These are phyloP conservation scores for Ormosia emarginata DNA, from an alignment of 306 rosid species.

Conservation along the genomic window DNA sequence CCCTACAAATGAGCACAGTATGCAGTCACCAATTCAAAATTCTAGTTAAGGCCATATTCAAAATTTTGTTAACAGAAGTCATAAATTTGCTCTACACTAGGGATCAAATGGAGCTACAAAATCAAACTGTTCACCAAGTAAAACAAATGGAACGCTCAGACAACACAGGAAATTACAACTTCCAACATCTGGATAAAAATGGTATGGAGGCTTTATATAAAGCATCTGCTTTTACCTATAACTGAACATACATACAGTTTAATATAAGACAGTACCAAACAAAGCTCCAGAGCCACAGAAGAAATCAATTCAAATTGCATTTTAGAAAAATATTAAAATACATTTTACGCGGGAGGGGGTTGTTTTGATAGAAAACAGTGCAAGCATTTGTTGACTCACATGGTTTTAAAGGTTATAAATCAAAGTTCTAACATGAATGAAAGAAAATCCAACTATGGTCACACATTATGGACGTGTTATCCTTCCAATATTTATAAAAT, in stretches of 20 bases:
- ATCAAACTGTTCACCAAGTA: not conserved
- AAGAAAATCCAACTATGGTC: not conserved
- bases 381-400: too few species aligned
- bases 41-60: not conserved
- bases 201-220: not conserved
- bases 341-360: too few species aligned
- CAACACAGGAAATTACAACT: not conserved
- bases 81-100: not conserved
- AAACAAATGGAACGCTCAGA: not conserved
- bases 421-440: not conserved
- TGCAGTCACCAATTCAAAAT: slow-evolving; percentile 4
- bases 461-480: not conserved
- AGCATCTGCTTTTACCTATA: not conserved
- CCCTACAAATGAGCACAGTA: not conserved
- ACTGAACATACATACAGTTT: not conserved
- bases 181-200: not conserved
- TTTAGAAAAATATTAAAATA: not conserved
- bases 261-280: not conserved
- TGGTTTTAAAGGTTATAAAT: too few species aligned
- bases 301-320: not conserved
- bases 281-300: not conserved
- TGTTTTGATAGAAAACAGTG: too few species aligned
- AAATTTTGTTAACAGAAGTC: not conserved
- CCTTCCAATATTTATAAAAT: not conserved
- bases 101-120: not conserved